Evolutionary conservation across 306 rosid genomes (phyloP).

Genomic region (Medicago arabica): DNA sequence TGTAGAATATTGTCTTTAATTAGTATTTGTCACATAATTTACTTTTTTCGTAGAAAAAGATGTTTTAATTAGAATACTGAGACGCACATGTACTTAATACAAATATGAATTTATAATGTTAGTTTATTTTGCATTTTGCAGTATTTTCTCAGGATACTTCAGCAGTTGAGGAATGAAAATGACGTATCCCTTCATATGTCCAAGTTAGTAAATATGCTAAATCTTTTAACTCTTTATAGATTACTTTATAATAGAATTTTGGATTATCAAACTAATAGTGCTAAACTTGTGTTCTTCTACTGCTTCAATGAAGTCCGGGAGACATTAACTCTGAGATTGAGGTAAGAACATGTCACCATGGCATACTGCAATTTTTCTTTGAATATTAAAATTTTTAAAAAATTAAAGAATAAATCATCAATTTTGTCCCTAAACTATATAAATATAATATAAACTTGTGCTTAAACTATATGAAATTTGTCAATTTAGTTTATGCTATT

Average conservation of each 20-base stretch:
- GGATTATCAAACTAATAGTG: neutral
- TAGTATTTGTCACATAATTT: no score
- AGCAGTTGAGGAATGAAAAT: constrained; percentile 56
- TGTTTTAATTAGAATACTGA: no score
- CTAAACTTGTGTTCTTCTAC: neutral
- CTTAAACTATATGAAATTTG: no score
- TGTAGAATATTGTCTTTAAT: no score
- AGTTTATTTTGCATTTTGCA: constrained; percentile 20
- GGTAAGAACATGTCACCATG: constrained; percentile 32
- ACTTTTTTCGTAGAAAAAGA: no score
- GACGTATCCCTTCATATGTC: constrained; percentile 60
- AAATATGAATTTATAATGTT: neutral
- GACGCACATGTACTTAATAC: no score
- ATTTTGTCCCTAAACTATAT: neutral
- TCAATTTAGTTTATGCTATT: no score
- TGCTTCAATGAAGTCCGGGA: constrained; percentile 51
- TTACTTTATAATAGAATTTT: neutral
- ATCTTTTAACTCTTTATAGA: neutral
- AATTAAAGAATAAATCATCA: no score
- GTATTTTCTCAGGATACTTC: constrained; percentile 57
- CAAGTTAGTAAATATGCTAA: constrained; percentile 46
- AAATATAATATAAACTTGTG: no score
- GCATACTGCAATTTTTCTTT: neutral
- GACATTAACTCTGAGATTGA: constrained; percentile 61
- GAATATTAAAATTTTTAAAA: no score